Evolutionary conservation across 768 basidiomycete genomes (phyloP).

Genomic region (Terana coerulea): DNA sequence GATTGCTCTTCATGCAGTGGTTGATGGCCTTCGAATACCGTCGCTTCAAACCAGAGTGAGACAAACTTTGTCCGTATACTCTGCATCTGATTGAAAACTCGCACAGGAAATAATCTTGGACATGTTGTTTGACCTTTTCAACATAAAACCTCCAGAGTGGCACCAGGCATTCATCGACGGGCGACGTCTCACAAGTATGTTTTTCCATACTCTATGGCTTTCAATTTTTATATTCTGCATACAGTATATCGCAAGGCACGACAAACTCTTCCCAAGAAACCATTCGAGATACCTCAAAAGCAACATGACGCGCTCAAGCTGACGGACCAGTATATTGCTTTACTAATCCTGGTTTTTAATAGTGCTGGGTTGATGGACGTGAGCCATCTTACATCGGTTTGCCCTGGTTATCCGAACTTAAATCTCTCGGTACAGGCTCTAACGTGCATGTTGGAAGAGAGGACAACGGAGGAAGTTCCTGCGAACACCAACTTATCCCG

Average conservation of each 20-base stretch:
- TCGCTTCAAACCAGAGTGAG: constrained; percentile 81
- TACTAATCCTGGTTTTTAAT: constrained; percentile 79
- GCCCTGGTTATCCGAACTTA: constrained; percentile 4
- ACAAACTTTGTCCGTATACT: neutral
- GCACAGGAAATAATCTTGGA: constrained; percentile 86
- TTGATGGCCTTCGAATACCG: constrained; percentile 85
- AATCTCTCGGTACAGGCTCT: constrained; percentile 55
- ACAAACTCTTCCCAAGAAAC: constrained; percentile 14
- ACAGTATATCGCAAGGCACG: constrained; percentile 63
- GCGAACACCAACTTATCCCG: constrained; percentile 69
- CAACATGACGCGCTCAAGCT: constrained; percentile 64
- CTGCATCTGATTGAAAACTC: neutral
- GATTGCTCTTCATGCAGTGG: constrained; percentile 77
- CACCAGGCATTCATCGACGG: constrained; percentile 90
- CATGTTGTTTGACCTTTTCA: constrained; percentile 90
- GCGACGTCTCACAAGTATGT: constrained; percentile 78
- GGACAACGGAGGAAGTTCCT: constrained; percentile 24
- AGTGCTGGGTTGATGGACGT: constrained; percentile 90
- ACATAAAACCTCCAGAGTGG: constrained; percentile 92
- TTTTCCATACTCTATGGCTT: neutral
- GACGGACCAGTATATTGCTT: constrained; percentile 88
- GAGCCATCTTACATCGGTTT: constrained; percentile 20
- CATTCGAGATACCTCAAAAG: constrained; percentile 30
- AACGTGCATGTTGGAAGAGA: constrained; percentile 78
- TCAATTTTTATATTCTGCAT: neutral